These are phyloP conservation scores for Cordia subcordata DNA, from an alignment of 257 asterid species.

Conservation along the genomic window DNA sequence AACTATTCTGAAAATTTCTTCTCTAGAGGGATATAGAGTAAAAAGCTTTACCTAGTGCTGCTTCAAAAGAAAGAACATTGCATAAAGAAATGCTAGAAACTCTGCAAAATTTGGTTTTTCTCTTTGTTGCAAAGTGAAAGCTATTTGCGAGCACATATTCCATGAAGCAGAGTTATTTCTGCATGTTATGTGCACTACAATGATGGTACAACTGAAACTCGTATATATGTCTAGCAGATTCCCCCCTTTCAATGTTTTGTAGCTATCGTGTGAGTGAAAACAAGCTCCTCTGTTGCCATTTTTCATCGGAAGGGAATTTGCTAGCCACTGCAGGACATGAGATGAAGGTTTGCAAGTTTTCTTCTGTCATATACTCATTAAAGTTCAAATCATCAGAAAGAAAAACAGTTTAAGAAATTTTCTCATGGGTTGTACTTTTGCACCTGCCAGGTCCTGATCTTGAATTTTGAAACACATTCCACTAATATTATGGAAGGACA, in stretches of 20 bases:
- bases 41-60: no score
- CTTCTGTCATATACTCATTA: neutral
- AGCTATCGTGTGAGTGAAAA: constrained; percentile 24
- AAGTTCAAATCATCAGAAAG: neutral
- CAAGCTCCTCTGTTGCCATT: constrained; percentile 47
- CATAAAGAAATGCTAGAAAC: no score
- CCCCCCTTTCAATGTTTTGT: constrained; percentile 20
- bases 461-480: no score
- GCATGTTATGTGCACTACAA: no score
- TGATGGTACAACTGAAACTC: no score
- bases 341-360: constrained; percentile 38
- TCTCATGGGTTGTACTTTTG: constrained; percentile 22
- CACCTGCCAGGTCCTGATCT: neutral
- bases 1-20: no score
- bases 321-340: constrained; percentile 54
- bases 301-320: constrained; percentile 32
- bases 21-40: no score
- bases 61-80: no score
- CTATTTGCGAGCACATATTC: no score
- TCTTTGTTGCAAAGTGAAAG: no score
- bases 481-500: constrained; percentile 15
- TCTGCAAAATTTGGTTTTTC: no score
- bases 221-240: constrained; percentile 19
- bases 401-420: neutral
- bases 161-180: no score